Percentiles rank a stretch among this genome's conserved stretches.
These are phyloP conservation scores for Nemania bipapillata DNA, from an alignment of 2,329 filamentous ascomycete genomes.

Conservation along the genomic window DNA sequence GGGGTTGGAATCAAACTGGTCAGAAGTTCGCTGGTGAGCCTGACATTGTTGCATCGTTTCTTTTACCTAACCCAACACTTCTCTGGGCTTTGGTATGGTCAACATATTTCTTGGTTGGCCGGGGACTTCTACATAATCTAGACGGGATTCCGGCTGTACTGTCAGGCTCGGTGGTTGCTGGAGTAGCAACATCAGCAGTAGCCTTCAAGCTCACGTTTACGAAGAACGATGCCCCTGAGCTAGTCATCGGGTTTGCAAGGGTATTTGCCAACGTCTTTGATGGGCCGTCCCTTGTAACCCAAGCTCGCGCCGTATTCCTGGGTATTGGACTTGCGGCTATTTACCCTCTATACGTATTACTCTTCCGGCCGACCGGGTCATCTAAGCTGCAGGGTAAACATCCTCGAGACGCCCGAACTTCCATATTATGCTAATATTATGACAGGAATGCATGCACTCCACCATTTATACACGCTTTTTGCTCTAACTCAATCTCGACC, in stretches of 20 bases:
- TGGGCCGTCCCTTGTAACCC: conserved; percentile 59
- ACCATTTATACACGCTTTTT: conserved; percentile 79
- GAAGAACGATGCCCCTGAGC: conserved; percentile 85
- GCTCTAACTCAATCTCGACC: conserved; percentile 87
- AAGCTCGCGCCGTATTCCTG: conserved; percentile 63
- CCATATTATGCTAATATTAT: conserved; percentile 7
- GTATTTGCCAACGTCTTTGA: conserved; percentile 56
- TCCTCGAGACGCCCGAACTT: neutral
- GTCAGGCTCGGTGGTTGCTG: conserved; percentile 56
- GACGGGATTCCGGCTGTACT: conserved; percentile 57
- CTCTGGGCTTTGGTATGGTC: conserved; percentile 79
- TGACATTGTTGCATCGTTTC: conserved; percentile 80
- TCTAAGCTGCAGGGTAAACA: conserved; percentile 48
- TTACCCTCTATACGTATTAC: conserved; percentile 56
- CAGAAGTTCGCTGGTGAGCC: conserved; percentile 94
- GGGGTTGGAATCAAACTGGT: conserved; percentile 95
- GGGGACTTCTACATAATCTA: conserved; percentile 58
- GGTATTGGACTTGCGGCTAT: conserved; percentile 56
- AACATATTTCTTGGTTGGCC: conserved; percentile 72
- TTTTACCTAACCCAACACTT: conserved; percentile 70
- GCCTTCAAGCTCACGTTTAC: conserved; percentile 93
- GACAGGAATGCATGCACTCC: conserved; percentile 61
- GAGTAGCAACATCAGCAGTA: conserved; percentile 67
- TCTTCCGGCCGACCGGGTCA: conserved; percentile 44
- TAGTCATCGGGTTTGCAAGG: conserved; percentile 65